Base-by-base conservation (phyloP, 371 early-diverging fungal species). In the Mucor irregularis region DNA sequence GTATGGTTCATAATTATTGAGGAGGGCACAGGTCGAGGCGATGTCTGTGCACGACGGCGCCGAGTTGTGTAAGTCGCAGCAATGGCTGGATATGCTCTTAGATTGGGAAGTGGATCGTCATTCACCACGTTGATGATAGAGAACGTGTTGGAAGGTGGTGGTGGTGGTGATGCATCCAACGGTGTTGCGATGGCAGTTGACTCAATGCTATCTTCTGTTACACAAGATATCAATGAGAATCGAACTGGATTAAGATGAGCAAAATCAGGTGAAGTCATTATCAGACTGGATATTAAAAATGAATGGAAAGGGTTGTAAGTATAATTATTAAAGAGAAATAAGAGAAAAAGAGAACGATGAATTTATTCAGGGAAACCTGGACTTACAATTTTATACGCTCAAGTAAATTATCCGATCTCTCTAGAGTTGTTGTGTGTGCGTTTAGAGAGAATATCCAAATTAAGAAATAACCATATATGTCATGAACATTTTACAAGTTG, bases 181-280 rank as follows among this genome's bases (percentile, higher is more conserved):
- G 75, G 75, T 7, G 75, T 74, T 19, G 67, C 63, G 17, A 74
- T 5, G 13, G 56, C 56, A 13, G 53, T 47, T 37, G 74, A 69
- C 29, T 67, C 70, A 9, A 59, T 35, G 21, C 62, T 74, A 46
- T 74, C 75, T 33, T 74, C 71, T 25, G 75, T 71, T 33, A 47
- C 49, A 47, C 67, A 71, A 14, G 75, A 74, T 14, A 54, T 40
- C n/a, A 62, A 49, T 33, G 75, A 71, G 52, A 68, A 58, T 17
- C 74, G 69, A 34, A 53, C 26, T 29, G 40, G 37, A 42, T 48
- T 53, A 22, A 22, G 28, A 3, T 42, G 19, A 43, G 34, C 43
- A 28, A 59, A 48, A 7, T 46, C 52, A 47, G 53, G 46, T 39
- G 47, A 29, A 19, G 48, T 14, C 48, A 58, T 64, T 19, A 43